Evolutionary conservation across 495 filamentous ascomycete genomes (phyloP).

Genomic region (Penicillium fimorum): DNA sequence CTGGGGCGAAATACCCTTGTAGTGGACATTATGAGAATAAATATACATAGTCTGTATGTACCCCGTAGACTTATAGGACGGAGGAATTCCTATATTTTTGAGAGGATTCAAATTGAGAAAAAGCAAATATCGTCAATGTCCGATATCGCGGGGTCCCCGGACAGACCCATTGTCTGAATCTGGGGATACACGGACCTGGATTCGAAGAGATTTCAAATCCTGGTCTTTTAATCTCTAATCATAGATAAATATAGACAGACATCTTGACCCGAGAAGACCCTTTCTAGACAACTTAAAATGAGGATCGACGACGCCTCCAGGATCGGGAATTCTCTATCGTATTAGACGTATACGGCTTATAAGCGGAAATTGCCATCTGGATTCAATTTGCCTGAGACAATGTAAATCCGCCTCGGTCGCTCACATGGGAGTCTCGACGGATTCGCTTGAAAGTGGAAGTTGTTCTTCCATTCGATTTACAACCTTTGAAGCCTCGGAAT

Average conservation of each 20-base stretch:
- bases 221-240: not conserved
- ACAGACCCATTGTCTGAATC: slow-evolving; percentile 2
- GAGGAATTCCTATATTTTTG: too few relatives aligned
- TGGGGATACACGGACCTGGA: not conserved
- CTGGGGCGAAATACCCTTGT: not conserved
- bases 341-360: not conserved
- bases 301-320: not conserved
- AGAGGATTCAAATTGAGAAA: not conserved
- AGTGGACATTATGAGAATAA: not conserved
- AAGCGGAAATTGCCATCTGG: not conserved
- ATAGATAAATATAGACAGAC: not conserved
- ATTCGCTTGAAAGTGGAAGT: not conserved
- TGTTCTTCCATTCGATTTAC: not conserved
- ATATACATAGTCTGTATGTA: not conserved
- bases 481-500: not conserved
- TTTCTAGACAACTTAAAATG: not conserved
- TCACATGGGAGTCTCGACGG: not conserved
- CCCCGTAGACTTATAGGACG: not conserved
- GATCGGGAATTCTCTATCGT: not conserved
- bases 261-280: not conserved
- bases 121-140: not conserved
- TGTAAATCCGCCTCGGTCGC: not conserved
- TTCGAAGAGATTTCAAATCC: not conserved
- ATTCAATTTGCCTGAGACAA: not conserved
- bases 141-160: slow-evolving; percentile 6